Evolutionary conservation across 495 filamentous ascomycete genomes (phyloP).

Genomic region (Arthonia radiata): DNA sequence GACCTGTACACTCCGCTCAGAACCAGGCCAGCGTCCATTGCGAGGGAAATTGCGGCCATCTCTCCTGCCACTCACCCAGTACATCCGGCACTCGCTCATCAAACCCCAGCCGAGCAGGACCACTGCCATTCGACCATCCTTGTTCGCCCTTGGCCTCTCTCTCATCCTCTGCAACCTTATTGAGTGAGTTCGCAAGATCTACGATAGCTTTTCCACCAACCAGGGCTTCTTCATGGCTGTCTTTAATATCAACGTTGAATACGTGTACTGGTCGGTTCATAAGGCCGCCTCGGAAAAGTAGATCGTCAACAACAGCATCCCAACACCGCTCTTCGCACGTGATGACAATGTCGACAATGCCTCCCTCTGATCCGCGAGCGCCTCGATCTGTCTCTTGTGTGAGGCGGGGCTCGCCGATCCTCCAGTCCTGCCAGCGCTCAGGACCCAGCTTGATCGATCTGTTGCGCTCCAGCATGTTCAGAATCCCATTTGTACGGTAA

Average conservation of each 20-base stretch:
- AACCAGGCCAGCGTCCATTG: conserved; percentile 95
- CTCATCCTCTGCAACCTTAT: conserved; percentile 59
- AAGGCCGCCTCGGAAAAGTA: conserved; percentile 55
- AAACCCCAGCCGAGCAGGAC: conserved; percentile 45
- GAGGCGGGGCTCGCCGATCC: conserved; percentile 56
- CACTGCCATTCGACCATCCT: conserved; percentile 44
- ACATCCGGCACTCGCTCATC: conserved; percentile 89
- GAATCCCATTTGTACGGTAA: conserved; percentile 73
- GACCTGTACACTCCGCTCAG: conserved; percentile 23
- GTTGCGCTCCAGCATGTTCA: conserved; percentile 92
- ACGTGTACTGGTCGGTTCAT: conserved; percentile 87
- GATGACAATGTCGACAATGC: conserved; percentile 81
- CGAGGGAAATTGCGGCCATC: conserved; percentile 72
- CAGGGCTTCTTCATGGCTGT: conserved; percentile 91
- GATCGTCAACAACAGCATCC: conserved; percentile 92
- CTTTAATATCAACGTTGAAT: conserved; percentile 93
- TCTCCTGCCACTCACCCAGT: conserved; percentile 85
- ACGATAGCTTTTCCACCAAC: conserved; percentile 80
- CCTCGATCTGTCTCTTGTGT: conserved; percentile 37
- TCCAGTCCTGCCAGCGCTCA: conserved; percentile 97
- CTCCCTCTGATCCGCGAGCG: conserved; percentile 57
- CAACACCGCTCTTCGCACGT: conserved; percentile 97
- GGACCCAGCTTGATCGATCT: conserved; percentile 78
- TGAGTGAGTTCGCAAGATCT: conserved; percentile 69
- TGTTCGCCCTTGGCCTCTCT: conserved; percentile 31